Evolutionary conservation across 345 rosid species (phyloP).

Genomic region (Salix koriyanagi): DNA sequence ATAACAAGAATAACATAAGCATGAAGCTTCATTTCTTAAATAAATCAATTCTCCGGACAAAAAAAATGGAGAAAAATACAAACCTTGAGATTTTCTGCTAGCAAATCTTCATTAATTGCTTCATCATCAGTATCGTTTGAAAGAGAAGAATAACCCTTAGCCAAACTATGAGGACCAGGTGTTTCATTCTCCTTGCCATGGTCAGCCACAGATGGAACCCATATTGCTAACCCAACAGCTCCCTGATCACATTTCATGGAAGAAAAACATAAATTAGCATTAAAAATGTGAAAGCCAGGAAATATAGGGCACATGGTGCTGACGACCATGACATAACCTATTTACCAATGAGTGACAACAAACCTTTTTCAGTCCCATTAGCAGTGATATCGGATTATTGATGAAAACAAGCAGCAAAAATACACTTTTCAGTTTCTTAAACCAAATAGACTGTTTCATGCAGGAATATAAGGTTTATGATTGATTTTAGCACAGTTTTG

Average conservation of each 20-base stretch:
- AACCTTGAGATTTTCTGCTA: constrained; percentile 77
- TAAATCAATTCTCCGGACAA: neutral
- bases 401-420: no score
- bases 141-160: constrained; percentile 70
- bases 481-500: no score
- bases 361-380: neutral
- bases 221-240: constrained; percentile 97
- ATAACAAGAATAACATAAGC: no score
- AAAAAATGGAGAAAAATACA: neutral
- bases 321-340: neutral
- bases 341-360: neutral
- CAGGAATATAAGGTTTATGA: no score
- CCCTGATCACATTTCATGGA: constrained; percentile 47
- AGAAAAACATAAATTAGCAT: constrained; percentile 9
- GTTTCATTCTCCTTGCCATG: constrained; percentile 69
- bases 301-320: neutral
- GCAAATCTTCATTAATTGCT: constrained; percentile 53
- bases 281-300: neutral
- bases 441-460: no score
- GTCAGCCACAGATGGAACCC: constrained; percentile 96
- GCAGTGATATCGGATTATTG: no score
- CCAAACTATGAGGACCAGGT: constrained; percentile 47
- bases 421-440: no score
- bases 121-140: constrained; percentile 47
- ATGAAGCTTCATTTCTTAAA: no score